Conservation (phyloP, 306 rosid species). For the Lathyrus aphaca region DNA sequence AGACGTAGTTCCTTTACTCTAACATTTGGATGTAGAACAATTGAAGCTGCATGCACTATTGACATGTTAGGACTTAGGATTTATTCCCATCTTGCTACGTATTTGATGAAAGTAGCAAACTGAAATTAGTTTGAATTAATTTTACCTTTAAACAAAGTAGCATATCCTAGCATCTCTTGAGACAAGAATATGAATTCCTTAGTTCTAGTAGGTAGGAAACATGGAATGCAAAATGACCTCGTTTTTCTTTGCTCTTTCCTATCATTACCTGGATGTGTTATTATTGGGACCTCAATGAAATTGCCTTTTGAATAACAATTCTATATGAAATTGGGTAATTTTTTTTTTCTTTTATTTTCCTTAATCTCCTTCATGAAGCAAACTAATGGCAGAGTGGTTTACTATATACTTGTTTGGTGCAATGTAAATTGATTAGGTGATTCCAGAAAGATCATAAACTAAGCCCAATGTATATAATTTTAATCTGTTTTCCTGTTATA, state of each 20-base stretch:
- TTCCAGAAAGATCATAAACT: conserved; percentile 8
- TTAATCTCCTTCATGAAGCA: conserved; percentile 8
- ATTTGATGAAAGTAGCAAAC: not conserved
- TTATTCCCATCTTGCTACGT: not conserved
- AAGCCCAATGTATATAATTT: not conserved
- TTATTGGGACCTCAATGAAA: not conserved
- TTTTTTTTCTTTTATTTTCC: not conserved
- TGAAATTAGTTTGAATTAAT: not conserved
- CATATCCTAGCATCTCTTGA: conserved; percentile 7
- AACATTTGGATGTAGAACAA: not conserved
- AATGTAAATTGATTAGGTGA: conserved; percentile 25
- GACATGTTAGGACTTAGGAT: conserved; percentile 15
- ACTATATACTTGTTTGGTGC: conserved; percentile 8
- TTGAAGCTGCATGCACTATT: not conserved
- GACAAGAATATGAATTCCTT: not conserved
- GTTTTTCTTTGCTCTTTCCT: not conserved
- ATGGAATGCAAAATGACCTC: conserved; percentile 10
- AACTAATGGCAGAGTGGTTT: not conserved
- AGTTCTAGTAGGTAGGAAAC: conserved; percentile 1
- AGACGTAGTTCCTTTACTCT: conserved; percentile 7
- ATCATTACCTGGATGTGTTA: not conserved
- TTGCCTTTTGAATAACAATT: not conserved
- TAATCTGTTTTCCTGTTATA: not conserved
- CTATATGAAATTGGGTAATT: not conserved
- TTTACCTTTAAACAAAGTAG: not conserved